Evolutionary conservation across 2,329 filamentous ascomycete genomes (phyloP).

Genomic region (Ophiostoma quercus): DNA sequence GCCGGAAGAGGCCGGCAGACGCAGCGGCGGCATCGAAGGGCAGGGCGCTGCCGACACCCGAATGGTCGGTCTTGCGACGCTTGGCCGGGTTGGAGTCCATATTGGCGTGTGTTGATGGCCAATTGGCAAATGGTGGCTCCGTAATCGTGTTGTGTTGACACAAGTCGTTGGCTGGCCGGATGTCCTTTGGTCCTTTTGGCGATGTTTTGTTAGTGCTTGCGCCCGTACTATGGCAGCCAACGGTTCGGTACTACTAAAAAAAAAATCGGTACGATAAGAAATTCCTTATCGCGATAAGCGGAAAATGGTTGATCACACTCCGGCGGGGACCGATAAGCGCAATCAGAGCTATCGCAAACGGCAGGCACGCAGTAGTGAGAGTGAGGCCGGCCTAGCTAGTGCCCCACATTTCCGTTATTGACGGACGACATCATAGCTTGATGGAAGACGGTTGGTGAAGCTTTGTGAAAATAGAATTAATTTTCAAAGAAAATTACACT

Average conservation of each 20-base stretch:
- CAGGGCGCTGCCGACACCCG: slow-evolving; percentile 17
- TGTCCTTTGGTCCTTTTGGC: slow-evolving; percentile 15
- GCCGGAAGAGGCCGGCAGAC: slow-evolving; percentile 33
- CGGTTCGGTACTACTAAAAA: neutral
- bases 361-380: neutral
- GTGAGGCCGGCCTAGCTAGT: slow-evolving; percentile 4
- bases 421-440: slow-evolving; percentile 7
- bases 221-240: neutral
- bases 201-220: slow-evolving; percentile 22
- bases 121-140: neutral
- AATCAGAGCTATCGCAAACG: neutral
- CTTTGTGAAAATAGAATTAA: neutral
- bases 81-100: slow-evolving; percentile 35
- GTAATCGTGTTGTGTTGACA: neutral
- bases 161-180: neutral
- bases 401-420: neutral
- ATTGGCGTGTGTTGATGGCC: neutral
- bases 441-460: neutral
- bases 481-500: neutral
- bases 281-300: slow-evolving; percentile 16
- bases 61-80: slow-evolving; percentile 34
- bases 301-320: slow-evolving; percentile 24
- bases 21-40: slow-evolving; percentile 31
- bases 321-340: slow-evolving; percentile 23
- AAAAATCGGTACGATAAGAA: slow-evolving; percentile 15